Evolutionary conservation across 2,329 filamentous ascomycete genomes (phyloP).

Genomic region (Fusarium sp.): DNA sequence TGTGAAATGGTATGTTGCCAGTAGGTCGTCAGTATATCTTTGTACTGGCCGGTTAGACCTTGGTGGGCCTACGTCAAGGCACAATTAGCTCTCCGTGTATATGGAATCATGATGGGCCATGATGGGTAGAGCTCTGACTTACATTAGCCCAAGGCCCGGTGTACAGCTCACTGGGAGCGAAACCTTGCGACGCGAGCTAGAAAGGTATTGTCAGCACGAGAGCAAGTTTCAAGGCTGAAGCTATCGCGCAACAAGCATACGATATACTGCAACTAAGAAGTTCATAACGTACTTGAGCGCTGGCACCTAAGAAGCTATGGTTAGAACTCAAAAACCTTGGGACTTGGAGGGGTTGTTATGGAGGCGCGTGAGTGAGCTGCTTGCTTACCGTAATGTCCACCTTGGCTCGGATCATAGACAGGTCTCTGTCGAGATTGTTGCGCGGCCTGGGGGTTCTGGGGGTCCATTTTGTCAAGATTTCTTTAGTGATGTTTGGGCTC

Average conservation of each 20-base stretch:
- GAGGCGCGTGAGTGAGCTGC: conserved; percentile 41
- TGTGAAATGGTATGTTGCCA: conserved; percentile 99
- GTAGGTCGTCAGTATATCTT: conserved; percentile 97
- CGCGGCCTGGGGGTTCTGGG: conserved; percentile 59
- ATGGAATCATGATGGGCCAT: background rate
- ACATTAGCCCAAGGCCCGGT: conserved; percentile 96
- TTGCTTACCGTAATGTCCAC: conserved; percentile 80
- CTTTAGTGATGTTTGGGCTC: background rate
- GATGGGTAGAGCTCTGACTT: conserved; percentile 50
- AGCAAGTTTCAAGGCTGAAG: background rate
- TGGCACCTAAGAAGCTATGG: conserved; percentile 55
- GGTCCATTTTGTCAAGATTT: conserved; percentile 51
- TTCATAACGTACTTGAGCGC: conserved; percentile 55
- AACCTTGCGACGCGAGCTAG: conserved; percentile 86
- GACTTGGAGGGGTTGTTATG: background rate
- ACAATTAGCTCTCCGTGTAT: background rate
- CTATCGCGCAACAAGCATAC: conserved; percentile 2
- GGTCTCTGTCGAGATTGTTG: conserved; percentile 71
- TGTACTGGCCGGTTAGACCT: conserved; percentile 90
- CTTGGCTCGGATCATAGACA: conserved; percentile 78
- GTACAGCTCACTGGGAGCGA: conserved; percentile 92
- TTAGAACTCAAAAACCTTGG: background rate
- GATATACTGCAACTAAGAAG: background rate
- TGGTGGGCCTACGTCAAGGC: conserved; percentile 79
- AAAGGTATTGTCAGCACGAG: conserved; percentile 24